Evolutionary conservation across 2,329 filamentous ascomycete species (phyloP), one percentile per base, ranked within the genome.

Genomic region (Aaosphaeria pasadenensis): DNA sequence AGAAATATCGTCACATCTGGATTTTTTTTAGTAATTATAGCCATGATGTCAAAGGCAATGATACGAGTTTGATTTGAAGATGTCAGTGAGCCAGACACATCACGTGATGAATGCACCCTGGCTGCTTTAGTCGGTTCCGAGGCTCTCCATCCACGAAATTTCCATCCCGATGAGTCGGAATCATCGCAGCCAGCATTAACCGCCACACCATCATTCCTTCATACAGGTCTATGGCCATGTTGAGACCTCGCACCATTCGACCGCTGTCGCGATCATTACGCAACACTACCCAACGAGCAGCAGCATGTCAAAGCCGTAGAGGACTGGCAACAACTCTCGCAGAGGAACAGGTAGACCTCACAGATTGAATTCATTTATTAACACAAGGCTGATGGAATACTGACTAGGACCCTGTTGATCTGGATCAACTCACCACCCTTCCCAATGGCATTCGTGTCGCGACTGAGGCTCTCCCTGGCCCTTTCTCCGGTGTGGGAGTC

Each of bases 381-480:
- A 4, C 33, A 36, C 33, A 36, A 9, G 33, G 17, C 17, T 24
- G 17, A 24, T 24, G 17, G 17, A 24, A 24, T 24, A 36, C n/a
- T 36, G 24, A 48, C 9, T 46, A 89, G 84, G 91, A 97, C 66
- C 89, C 90, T 11, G 86, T 85, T 43, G 89, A 96, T 55, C 83
- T 96, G 60, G 90, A 96, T 70, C 79, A 87, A 57, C 86, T 97
- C 62, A 95, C 91, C 6, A 91, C 86, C 1, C 83, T 99, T 11
- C 78, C 90, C 43, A 99, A 99, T 80, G 94, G 94, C 65, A 77
- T 99, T 56, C 89, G 92, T 49, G 90, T 99, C 50, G 94, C 94
- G 28, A 96, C 92, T 40, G 94, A 99, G 70, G 91, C 91, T 48
- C 81, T 97, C 7, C 91, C 92, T 1, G 94, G 94, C 39, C 91